Evolutionary conservation across 2,329 filamentous ascomycete species (phyloP).

Genomic region (Monosporascus sp.): DNA sequence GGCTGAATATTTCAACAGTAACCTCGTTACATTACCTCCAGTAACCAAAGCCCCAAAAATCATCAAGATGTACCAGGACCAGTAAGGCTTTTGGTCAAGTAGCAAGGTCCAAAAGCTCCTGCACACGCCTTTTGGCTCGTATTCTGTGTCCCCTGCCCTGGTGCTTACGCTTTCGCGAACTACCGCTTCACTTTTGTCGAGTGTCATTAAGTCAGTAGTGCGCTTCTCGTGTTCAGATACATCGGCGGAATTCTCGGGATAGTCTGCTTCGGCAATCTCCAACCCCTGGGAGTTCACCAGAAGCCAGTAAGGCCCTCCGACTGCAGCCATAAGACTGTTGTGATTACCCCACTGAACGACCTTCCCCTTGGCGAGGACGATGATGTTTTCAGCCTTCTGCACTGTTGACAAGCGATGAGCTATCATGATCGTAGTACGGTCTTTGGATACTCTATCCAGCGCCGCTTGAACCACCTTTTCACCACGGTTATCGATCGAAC

Average conservation of each 20-base stretch:
- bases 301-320: conserved; percentile 59
- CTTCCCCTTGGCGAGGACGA: conserved; percentile 49
- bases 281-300: conserved; percentile 61
- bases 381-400: conserved; percentile 36
- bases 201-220: conserved; percentile 34
- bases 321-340: conserved; percentile 57
- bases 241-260: conserved; percentile 27
- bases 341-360: conserved; percentile 74
- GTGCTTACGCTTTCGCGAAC: conserved; percentile 11
- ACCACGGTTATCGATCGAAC: conserved; percentile 43
- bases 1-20: background rate
- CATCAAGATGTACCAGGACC: conserved; percentile 24
- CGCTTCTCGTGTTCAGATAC: conserved; percentile 28
- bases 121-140: conserved; percentile 17
- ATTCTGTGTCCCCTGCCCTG: conserved; percentile 3
- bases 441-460: conserved; percentile 49
- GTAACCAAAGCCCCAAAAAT: conserved; percentile 29
- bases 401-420: conserved; percentile 57
- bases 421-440: conserved; percentile 62
- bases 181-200: conserved; percentile 35
- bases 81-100: conserved; percentile 22
- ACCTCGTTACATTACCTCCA: conserved; percentile 18
- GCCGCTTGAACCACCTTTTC: conserved; percentile 51
- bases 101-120: conserved; percentile 24
- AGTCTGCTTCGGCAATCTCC: conserved; percentile 40